Percentiles rank a stretch among this genome's conserved stretches.
Conservation (phyloP, 2,329 filamentous ascomycete genomes). For the Aspergillus transmontanensis region DNA sequence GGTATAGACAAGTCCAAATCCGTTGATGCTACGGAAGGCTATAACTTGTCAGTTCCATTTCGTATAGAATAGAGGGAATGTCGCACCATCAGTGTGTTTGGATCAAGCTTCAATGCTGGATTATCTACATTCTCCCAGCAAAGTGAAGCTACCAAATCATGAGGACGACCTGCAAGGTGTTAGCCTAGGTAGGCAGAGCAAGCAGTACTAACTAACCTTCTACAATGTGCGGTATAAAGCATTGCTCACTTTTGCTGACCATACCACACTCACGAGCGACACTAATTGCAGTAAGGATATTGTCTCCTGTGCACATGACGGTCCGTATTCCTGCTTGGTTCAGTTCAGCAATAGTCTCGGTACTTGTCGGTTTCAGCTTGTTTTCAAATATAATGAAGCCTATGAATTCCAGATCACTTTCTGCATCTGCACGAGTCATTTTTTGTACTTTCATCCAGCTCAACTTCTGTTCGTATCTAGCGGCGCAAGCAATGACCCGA, state of each 20-base stretch:
- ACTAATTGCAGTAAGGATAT: conserved; percentile 94
- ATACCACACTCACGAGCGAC: conserved; percentile 88
- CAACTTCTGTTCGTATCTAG: conserved; percentile 81
- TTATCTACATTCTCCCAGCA: conserved; percentile 97
- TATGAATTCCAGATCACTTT: conserved; percentile 80
- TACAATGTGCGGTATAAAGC: conserved; percentile 87
- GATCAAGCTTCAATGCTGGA: conserved; percentile 73
- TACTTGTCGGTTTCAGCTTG: conserved; percentile 88
- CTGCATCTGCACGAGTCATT: conserved; percentile 83
- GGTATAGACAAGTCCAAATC: conserved; percentile 81
- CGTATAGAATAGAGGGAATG: neutral
- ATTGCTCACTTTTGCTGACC: conserved; percentile 78
- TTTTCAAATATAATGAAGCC: conserved; percentile 99
- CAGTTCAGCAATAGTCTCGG: conserved; percentile 79
- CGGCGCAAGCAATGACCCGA: conserved; percentile 93
- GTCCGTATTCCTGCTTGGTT: conserved; percentile 80
- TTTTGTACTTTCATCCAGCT: conserved; percentile 95
- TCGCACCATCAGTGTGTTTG: conserved; percentile 70
- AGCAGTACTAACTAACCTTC: conserved; percentile 56
- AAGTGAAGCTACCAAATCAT: conserved; percentile 72
- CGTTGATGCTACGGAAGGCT: conserved; percentile 71
- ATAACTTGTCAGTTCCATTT: conserved; percentile 16
- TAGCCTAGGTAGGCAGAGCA: neutral
- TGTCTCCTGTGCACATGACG: conserved; percentile 97
- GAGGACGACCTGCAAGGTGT: conserved; percentile 60